phyloP scores from a whole-genome alignment of 345 rosid species.

The Eucalyptus coolabah region DNA sequence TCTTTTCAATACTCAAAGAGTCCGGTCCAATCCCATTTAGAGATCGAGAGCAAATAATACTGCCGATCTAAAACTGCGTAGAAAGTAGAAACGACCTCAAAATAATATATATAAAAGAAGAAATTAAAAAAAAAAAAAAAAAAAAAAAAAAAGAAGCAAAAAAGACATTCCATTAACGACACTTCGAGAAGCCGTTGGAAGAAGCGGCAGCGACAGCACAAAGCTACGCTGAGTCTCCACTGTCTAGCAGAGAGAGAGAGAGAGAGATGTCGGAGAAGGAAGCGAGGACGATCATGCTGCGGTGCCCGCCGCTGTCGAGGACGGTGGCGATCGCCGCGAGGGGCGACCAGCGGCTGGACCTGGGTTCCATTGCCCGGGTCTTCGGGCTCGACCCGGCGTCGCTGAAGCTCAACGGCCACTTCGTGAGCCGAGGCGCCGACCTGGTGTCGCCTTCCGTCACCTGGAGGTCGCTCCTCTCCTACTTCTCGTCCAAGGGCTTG shows the following conservation, averaged over 20 bases:
- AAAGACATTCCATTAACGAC: not conserved
- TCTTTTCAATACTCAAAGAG: too few species aligned
- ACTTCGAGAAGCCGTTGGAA: slow-evolving; percentile 14
- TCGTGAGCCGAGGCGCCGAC: slow-evolving; percentile 64
- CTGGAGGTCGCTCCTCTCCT: slow-evolving; percentile 63
- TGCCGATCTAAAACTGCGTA: not conserved
- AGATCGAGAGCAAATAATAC: too few species aligned
- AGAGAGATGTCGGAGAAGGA: not conserved
- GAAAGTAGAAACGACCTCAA: not conserved
- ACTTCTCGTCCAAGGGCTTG: slow-evolving; percentile 70
- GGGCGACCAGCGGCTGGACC: slow-evolving; percentile 56
- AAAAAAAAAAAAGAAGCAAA: rapidly evolving
- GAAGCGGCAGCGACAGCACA: not conserved
- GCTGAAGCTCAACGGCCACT: slow-evolving; percentile 77
- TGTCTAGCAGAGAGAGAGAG: not conserved
- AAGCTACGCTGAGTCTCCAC: not conserved
- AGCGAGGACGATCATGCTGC: slow-evolving; percentile 35
- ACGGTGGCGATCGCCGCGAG: slow-evolving; percentile 18
- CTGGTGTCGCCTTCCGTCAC: slow-evolving; percentile 60
- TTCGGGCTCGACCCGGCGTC: slow-evolving; percentile 69
- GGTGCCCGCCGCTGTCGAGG: slow-evolving; percentile 46
- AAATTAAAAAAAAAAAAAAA: not conserved
- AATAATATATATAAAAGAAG: not conserved
- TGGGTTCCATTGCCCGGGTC: slow-evolving; percentile 46
- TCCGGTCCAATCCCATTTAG: too few species aligned